Percentiles rank a stretch among this genome's conserved stretches.
These are phyloP conservation scores for Apiospora saccharicola DNA, from an alignment of 2,329 filamentous ascomycete species.

Conservation along the genomic window DNA sequence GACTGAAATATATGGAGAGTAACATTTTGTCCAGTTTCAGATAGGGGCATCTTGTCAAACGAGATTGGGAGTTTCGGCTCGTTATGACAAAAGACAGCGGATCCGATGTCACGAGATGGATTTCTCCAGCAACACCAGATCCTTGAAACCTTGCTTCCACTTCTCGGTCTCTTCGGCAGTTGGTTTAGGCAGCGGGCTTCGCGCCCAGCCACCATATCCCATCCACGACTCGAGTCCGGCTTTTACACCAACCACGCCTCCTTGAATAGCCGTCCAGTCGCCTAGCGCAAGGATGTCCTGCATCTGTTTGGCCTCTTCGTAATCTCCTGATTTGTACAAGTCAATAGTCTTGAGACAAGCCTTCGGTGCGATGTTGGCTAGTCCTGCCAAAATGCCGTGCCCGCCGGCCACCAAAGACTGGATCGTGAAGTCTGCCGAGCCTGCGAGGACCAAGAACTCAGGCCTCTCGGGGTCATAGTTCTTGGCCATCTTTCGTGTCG, in stretches of 20 bases:
- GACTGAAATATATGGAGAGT: not conserved
- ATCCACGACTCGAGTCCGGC: slow-evolving; percentile 70
- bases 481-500: slow-evolving; percentile 54
- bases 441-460: slow-evolving; percentile 74
- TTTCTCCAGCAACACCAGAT: slow-evolving; percentile 60
- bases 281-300: slow-evolving; percentile 72
- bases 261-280: slow-evolving; percentile 77
- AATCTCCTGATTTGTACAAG: slow-evolving; percentile 64
- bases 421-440: slow-evolving; percentile 76
- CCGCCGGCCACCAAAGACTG: slow-evolving; percentile 74
- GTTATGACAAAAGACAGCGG: slow-evolving; percentile 23
- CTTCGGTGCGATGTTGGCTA: slow-evolving; percentile 75
- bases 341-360: slow-evolving; percentile 68
- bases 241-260: slow-evolving; percentile 77
- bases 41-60: not conserved
- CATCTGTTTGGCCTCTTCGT: slow-evolving; percentile 66
- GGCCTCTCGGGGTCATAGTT: slow-evolving; percentile 45
- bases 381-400: slow-evolving; percentile 74
- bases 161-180: slow-evolving; percentile 54
- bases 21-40: no score
- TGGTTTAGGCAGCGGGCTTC: slow-evolving; percentile 59
- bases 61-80: not conserved
- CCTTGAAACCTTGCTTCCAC: slow-evolving; percentile 65
- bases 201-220: slow-evolving; percentile 69
- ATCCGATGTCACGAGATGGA: slow-evolving; percentile 44